Evolutionary conservation across 2,329 filamentous ascomycete genomes (phyloP).

Genomic region (Aspergillus novoparasiticus): DNA sequence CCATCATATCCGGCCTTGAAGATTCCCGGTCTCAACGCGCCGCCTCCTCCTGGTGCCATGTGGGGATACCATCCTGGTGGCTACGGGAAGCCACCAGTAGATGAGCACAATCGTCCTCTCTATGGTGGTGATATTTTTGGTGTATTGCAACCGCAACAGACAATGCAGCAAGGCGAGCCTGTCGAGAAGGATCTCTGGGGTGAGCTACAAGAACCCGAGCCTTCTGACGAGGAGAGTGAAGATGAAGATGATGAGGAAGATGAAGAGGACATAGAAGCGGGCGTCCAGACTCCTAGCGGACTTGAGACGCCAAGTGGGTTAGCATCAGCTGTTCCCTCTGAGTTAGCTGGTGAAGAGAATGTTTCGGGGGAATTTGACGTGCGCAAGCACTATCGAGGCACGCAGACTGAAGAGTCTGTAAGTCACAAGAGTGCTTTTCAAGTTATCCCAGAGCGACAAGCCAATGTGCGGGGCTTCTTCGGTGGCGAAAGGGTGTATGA

Average conservation of each 20-base stretch:
- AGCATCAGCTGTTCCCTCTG: conserved; percentile 77
- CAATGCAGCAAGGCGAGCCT: conserved; percentile 69
- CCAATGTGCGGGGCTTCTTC: conserved; percentile 89
- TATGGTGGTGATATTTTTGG: conserved; percentile 97
- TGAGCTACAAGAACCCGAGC: conserved; percentile 79
- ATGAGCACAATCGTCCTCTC: conserved; percentile 87
- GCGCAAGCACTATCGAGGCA: conserved; percentile 81
- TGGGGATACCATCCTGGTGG: conserved; percentile 97
- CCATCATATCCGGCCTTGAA: conserved; percentile 95
- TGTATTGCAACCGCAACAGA: conserved; percentile 64
- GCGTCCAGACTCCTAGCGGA: conserved; percentile 67
- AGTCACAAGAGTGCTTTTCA: conserved; percentile 81
- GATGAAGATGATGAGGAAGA: conserved; percentile 71
- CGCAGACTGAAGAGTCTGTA: conserved; percentile 80
- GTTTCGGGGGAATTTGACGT: conserved; percentile 88
- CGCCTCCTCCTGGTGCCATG: conserved; percentile 80
- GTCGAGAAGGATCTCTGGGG: conserved; percentile 91
- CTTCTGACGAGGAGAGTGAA: conserved; percentile 68
- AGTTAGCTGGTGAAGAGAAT: conserved; percentile 73
- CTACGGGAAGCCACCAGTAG: conserved; percentile 93
- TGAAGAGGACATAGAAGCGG: conserved; percentile 53
- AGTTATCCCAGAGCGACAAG: conserved; percentile 84
- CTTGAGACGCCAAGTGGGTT: conserved; percentile 81
- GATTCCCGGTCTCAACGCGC: conserved; percentile 90
- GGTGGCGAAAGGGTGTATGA: conserved; percentile 94